These are phyloP conservation scores for Coemansia sp. DNA, from an alignment of 192 early-diverging fungal genomes.

Conservation along the genomic window DNA sequence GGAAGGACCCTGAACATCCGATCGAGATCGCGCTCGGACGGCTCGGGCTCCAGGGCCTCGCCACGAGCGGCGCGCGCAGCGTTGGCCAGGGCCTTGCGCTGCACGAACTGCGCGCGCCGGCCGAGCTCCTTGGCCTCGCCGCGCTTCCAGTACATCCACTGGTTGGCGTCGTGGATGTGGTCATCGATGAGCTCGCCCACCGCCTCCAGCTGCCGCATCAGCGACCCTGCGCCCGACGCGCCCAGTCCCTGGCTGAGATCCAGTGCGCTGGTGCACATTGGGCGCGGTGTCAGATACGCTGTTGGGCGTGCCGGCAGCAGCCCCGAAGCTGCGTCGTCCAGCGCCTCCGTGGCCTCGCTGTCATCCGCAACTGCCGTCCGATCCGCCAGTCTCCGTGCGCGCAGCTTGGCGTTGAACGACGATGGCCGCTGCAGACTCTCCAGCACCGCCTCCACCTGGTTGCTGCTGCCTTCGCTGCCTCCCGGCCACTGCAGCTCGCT, in stretches of 20 bases:
- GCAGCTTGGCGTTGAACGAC: slow-evolving; percentile 61
- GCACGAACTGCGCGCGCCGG: slow-evolving; percentile 63
- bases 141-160: slow-evolving; percentile 95
- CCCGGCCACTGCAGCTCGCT: slow-evolving; percentile 63
- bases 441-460: slow-evolving; percentile 60
- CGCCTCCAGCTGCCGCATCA: slow-evolving; percentile 63
- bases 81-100: slow-evolving; percentile 75
- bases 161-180: slow-evolving; percentile 85
- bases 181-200: slow-evolving; percentile 91
- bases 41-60: slow-evolving; percentile 73
- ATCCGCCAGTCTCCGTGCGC: slow-evolving; percentile 57
- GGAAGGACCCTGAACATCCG: slow-evolving; percentile 66
- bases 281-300: slow-evolving; percentile 52
- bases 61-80: slow-evolving; percentile 64
- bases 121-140: slow-evolving; percentile 84
- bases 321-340: slow-evolving; percentile 49
- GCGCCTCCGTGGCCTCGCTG: slow-evolving; percentile 28
- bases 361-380: slow-evolving; percentile 67
- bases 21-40: slow-evolving; percentile 62
- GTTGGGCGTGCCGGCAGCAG: slow-evolving; percentile 41
- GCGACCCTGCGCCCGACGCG: slow-evolving; percentile 21
- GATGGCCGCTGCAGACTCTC: slow-evolving; percentile 62
- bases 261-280: slow-evolving; percentile 65
- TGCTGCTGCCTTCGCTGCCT: slow-evolving; percentile 12
- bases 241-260: slow-evolving; percentile 63